Conservation (phyloP, 805 yeast species). For the Wickerhamomyces bovis region DNA sequence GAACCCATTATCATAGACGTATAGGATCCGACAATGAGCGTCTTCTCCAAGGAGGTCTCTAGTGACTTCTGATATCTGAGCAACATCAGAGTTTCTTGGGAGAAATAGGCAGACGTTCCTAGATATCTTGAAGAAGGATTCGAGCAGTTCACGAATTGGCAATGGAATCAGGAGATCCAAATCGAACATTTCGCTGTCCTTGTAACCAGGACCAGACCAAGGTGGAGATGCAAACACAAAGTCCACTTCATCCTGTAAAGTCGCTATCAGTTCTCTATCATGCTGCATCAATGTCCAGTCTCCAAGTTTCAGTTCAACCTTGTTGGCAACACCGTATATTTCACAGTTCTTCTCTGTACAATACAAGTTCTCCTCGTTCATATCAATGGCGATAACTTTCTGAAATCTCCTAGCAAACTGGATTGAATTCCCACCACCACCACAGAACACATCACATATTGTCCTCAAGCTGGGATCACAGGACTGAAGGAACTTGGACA, state of each 20-base stretch:
- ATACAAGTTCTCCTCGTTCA: constrained; percentile 49
- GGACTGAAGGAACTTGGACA: constrained; percentile 46
- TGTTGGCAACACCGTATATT: constrained; percentile 51
- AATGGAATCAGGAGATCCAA: constrained; percentile 43
- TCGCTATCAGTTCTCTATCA: constrained; percentile 5
- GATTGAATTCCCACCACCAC: constrained; percentile 83
- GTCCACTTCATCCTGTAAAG: constrained; percentile 30
- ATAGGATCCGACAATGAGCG: constrained; percentile 41
- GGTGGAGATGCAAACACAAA: constrained; percentile 76
- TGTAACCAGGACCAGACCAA: constrained; percentile 78
- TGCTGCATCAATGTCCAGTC: constrained; percentile 36
- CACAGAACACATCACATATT: constrained; percentile 69
- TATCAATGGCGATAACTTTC: constrained; percentile 57
- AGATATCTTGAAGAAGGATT: constrained; percentile 35
- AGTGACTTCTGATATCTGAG: constrained; percentile 46
- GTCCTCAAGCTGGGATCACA: constrained; percentile 43
- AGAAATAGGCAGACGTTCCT: constrained; percentile 52
- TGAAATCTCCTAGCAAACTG: constrained; percentile 62
- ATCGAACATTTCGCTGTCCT: constrained; percentile 36
- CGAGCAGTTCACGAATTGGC: constrained; percentile 37
- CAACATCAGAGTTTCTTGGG: constrained; percentile 53
- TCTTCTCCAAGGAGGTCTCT: constrained; percentile 37
- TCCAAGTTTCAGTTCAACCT: constrained; percentile 41
- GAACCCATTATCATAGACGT: constrained; percentile 34
- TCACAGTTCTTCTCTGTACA: constrained; percentile 64